These are phyloP conservation scores for Bipolaris zeicola DNA, from an alignment of 2,329 filamentous ascomycete species.

Conservation along the genomic window DNA sequence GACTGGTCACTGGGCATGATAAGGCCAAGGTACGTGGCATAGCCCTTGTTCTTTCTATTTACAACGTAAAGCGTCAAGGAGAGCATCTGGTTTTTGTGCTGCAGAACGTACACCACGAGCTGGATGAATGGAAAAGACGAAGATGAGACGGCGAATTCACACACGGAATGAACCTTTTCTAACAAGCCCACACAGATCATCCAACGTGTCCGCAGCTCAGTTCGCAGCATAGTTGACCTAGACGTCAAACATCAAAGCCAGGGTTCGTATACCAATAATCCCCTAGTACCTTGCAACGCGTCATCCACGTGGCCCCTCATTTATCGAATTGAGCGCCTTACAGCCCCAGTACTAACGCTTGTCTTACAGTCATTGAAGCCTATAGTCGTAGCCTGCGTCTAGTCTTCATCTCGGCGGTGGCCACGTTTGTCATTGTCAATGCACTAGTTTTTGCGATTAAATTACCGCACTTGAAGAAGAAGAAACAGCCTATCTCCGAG, in stretches of 20 bases:
- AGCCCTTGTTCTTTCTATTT: background rate
- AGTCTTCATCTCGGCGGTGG: slow-evolving; percentile 53
- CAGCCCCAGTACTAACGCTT: slow-evolving; percentile 28
- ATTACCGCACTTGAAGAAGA: slow-evolving; percentile 55
- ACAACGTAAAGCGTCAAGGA: background rate
- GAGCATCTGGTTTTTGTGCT: background rate
- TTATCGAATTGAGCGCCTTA: slow-evolving; percentile 4
- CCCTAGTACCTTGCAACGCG: background rate
- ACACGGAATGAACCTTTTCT: slow-evolving; percentile 1
- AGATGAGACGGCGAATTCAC: background rate
- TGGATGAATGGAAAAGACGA: no score
- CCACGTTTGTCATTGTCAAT: slow-evolving; percentile 56
- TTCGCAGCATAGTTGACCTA: slow-evolving; percentile 55
- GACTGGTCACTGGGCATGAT: slow-evolving; percentile 63
- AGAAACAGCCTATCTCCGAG: slow-evolving; percentile 20
- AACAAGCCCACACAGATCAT: slow-evolving; percentile 45
- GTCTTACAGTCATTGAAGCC: slow-evolving; percentile 44
- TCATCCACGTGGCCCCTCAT: no score
- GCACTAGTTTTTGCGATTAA: slow-evolving; percentile 59
- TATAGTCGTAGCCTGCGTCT: slow-evolving; percentile 47
- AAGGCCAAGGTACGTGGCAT: slow-evolving; percentile 55
- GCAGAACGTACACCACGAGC: background rate
- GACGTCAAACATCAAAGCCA: slow-evolving; percentile 54
- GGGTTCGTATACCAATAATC: slow-evolving; percentile 44
- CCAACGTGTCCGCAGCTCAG: slow-evolving; percentile 56